Percentiles rank a stretch among this genome's conserved stretches.
Conservation (phyloP, 768 basidiomycete genomes). For the Psilocybe cyanescens region DNA sequence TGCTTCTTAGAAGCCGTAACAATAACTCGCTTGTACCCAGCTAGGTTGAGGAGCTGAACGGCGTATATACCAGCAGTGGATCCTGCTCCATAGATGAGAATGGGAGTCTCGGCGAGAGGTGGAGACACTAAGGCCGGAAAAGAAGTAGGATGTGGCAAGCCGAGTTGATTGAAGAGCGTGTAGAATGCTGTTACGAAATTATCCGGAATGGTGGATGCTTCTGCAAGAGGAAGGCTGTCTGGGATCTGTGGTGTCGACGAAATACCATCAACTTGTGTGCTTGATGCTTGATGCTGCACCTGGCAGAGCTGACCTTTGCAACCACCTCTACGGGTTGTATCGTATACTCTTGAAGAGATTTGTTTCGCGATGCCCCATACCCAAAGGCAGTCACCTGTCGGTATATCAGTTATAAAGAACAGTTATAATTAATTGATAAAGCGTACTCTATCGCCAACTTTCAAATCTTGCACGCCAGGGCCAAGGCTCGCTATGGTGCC, state of each 20-base stretch:
- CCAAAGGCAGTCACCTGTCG: constrained; percentile 30
- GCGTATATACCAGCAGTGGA: constrained; percentile 42
- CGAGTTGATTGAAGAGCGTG: constrained; percentile 42
- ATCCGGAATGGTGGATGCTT: constrained; percentile 41
- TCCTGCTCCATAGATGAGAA: constrained; percentile 50
- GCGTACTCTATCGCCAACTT: constrained; percentile 43
- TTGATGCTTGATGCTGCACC: neutral
- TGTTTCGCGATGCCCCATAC: constrained; percentile 25
- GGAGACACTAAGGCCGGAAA: constrained; percentile 35
- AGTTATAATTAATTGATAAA: neutral
- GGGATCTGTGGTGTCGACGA: constrained; percentile 39
- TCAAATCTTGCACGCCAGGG: constrained; percentile 32
- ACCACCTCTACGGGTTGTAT: constrained; percentile 31
- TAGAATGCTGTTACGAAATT: constrained; percentile 46
- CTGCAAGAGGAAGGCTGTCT: constrained; percentile 37
- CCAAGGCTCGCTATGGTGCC: constrained; percentile 44
- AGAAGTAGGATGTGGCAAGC: constrained; percentile 35
- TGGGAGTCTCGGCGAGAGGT: constrained; percentile 32
- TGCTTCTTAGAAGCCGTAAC: constrained; percentile 44
- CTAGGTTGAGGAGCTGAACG: constrained; percentile 41
- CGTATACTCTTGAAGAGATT: constrained; percentile 42
- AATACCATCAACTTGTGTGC: neutral
- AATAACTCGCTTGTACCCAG: constrained; percentile 46
- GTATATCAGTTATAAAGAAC: neutral
- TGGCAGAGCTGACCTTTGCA: constrained; percentile 36